Evolutionary conservation across 2,329 filamentous ascomycete genomes (phyloP).

Genomic region (Botrytis byssoidea): DNA sequence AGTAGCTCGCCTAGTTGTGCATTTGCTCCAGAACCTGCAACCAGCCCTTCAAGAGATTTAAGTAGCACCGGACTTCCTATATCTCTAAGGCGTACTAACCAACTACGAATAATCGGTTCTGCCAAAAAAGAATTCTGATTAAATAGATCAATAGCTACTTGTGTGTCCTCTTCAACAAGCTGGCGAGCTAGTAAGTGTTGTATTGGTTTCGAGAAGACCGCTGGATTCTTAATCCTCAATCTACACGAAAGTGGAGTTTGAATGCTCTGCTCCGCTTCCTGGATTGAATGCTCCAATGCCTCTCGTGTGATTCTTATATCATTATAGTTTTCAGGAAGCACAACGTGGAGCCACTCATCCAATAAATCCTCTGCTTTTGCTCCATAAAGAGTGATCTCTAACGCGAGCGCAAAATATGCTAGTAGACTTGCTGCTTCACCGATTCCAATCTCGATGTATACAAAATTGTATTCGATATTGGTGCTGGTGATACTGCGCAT

Average conservation of each 20-base stretch:
- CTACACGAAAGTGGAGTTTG: not conserved
- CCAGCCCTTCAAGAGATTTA: not conserved
- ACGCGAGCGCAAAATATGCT: not conserved
- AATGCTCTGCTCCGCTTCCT: not conserved
- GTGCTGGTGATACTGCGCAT: not conserved
- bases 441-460: not conserved
- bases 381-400: not conserved
- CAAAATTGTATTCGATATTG: not conserved
- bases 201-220: not conserved
- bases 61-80: not conserved
- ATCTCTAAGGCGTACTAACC: not conserved
- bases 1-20: not conserved
- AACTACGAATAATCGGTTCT: not conserved
- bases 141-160: not conserved
- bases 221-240: not conserved
- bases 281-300: not conserved
- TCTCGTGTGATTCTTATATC: not conserved
- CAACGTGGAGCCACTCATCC: not conserved
- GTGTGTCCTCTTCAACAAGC: not conserved
- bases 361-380: not conserved
- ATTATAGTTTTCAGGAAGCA: not conserved
- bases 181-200: not conserved
- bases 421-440: not conserved
- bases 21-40: not conserved
- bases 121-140: not conserved